Conservation (phyloP, 202 grass and related monocot species). For the Setaria viridis region DNA sequence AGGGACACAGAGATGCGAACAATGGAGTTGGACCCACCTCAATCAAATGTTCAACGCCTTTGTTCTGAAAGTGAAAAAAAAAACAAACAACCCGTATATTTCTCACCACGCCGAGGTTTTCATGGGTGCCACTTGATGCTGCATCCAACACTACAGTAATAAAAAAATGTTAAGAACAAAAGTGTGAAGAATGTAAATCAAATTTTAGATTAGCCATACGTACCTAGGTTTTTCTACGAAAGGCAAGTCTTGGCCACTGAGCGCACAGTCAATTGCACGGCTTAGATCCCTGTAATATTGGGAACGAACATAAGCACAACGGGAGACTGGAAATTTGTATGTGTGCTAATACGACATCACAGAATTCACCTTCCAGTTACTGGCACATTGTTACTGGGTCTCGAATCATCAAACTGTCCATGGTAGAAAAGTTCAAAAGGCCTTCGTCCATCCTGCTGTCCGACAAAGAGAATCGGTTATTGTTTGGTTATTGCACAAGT, state of each 20-base stretch:
- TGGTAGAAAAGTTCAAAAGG: constrained; percentile 95
- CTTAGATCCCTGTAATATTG: constrained; percentile 72
- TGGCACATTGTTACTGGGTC: constrained; percentile 80
- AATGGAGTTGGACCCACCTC: constrained; percentile 10
- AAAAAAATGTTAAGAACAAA: constrained; percentile 1
- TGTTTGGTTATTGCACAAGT: constrained; percentile 5
- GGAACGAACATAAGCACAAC: background rate
- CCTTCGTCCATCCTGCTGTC: constrained; percentile 78
- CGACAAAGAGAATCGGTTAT: background rate
- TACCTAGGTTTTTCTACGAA: constrained; percentile 69
- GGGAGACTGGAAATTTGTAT: background rate
- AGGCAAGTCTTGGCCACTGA: constrained; percentile 73
- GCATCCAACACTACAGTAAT: constrained; percentile 72
- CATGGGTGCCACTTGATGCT: constrained; percentile 93
- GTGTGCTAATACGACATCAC: background rate
- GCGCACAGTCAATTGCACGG: constrained; percentile 76
- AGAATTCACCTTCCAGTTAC: constrained; percentile 74
- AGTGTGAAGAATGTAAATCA: background rate
- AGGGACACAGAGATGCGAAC: background rate
- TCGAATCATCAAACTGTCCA: constrained; percentile 94
- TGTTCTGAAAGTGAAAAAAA: background rate
- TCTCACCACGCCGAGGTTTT: background rate
- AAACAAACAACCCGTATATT: background rate
- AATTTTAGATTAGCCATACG: background rate
- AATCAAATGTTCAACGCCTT: constrained; percentile 7